phyloP scores from a whole-genome alignment of 2,329 filamentous ascomycete genomes.

The Stagonosporopsis tanaceti region DNA sequence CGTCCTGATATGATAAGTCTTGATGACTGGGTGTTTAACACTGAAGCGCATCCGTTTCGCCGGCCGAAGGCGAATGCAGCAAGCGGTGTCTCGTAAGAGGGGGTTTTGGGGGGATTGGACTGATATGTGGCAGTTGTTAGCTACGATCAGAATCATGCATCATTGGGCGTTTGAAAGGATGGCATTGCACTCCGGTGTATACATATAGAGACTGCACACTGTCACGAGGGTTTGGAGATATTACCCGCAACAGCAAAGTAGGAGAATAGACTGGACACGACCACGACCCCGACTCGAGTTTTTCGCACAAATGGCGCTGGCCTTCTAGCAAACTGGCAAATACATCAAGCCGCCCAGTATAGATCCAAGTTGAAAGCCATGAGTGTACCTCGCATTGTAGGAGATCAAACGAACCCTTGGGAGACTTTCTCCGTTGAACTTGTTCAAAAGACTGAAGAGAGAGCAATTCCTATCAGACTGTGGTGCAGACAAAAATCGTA shows the following conservation, averaged over 20 bases:
- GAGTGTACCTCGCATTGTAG: too few relatives aligned
- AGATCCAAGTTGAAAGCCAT: neutral
- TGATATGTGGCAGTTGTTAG: neutral
- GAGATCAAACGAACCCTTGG: too few relatives aligned
- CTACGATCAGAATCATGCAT: neutral
- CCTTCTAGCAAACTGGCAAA: neutral
- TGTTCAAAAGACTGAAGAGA: too few relatives aligned
- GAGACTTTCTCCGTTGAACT: too few relatives aligned
- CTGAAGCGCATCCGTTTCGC: constrained; percentile 59
- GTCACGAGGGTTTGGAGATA: neutral
- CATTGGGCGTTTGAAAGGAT: neutral
- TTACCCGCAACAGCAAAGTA: neutral
- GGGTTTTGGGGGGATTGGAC: neutral
- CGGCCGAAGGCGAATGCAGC: constrained; percentile 27
- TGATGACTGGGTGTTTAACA: constrained; percentile 61
- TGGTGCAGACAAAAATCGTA: too few relatives aligned
- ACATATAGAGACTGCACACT: neutral
- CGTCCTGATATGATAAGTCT: constrained; percentile 54
- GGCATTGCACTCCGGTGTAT: neutral
- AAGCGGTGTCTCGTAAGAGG: neutral
- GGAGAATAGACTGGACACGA: neutral
- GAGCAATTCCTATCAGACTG: too few relatives aligned
- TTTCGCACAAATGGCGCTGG: neutral
- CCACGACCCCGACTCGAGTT: neutral
- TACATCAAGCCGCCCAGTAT: neutral